Evolutionary conservation across 2,329 filamentous ascomycete genomes (phyloP), one percentile per base, ranked within the genome.

Genomic region (Nannizziopsis barbatae): DNA sequence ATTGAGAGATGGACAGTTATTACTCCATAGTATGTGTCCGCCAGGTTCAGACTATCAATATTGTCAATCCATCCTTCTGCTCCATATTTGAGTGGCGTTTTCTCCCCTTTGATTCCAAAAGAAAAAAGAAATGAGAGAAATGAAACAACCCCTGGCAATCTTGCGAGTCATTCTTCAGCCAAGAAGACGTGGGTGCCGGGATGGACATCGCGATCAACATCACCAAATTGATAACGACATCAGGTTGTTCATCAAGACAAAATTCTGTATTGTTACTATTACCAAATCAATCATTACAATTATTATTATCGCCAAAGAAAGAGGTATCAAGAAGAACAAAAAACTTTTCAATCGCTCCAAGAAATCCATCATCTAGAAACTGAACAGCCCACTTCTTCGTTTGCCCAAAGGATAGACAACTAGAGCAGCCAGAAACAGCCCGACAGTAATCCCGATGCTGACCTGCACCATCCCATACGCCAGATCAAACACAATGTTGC

Each of bases 401-500:
- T 72, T 72, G 7, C 69, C 69, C 44, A 69, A 54, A 12, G 70
- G 70, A 57, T 72, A 72, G 18, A 72, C 62, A 40, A 72, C 62
- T 45, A 72, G 57, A 10, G 69, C 68, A 12, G 69, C 68, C 49
- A 72, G 53, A 53, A 72, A 72, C 37, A 72, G 53, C 1, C 70
- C 70, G 7, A 71, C 68, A 1, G 69, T 71, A 41, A 71, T 72
- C 1, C 68, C 69, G 53, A 72, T 71, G 7, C 68, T 67, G 15
- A 72, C 64, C 57, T 72, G 68, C 3, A 72, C 61, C 68, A 72
- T 72, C 6, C 68, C 67, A 51, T 67, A 71, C 7, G 65, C 70
- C 41, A 72, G 61, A 42, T 69, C 65, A 48, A 69, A 70, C 8
- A 68, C 64, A 39, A 62, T 58, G 38, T 58, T 59, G 22, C 52